Base-by-base conservation (phyloP, 179 eudicot species). In the Carnegiea gigantea region DNA sequence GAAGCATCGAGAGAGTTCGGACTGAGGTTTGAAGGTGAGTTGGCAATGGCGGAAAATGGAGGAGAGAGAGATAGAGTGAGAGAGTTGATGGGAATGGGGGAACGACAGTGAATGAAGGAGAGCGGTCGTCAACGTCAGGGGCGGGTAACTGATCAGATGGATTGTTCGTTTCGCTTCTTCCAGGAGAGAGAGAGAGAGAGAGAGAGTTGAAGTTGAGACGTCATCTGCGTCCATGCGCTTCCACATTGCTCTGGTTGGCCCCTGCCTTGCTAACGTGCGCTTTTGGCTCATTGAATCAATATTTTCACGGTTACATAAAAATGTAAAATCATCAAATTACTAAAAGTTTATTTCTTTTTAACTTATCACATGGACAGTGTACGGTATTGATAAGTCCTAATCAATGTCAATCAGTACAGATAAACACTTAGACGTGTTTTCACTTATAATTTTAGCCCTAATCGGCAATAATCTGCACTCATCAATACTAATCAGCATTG, bases 1-100 rank as follows among this genome's bases (percentile, higher is more conserved):
- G 57, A 73, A 73, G 7, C 57, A 44, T 44, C 18, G 76, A 21
- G 36, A 71, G 10, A 49, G 24, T 73, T 9, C 18, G 15, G 36
- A 13, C 13, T 23, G 33, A 44, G 77, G 9, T n/a, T 73, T 51
- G 62, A 20, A 33, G 62, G 30, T 49, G 77, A 64, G 40, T 51
- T 20, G 67, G 60, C 18, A 76, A 76, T 76, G 67, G 78, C 44
- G 65, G 43, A 15, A 75, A 33, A 44, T 43, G 48, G 77, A 21
- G 14, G 49, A 21, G 4, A 9, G 53, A 9, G 43, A 38, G 43
- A 38, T 3, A 38, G 43, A 38, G 44, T 2, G 44, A 40, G 44
- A 40, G 44, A 40, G 62, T 15, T 57, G 62, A 20, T 57, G 62
- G 21, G 62, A 57, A 57, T 18, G 62, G 62, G 62, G n/a, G 21